Conservation (phyloP, 192 early-diverging fungal species). For the Coemansia sp. region DNA sequence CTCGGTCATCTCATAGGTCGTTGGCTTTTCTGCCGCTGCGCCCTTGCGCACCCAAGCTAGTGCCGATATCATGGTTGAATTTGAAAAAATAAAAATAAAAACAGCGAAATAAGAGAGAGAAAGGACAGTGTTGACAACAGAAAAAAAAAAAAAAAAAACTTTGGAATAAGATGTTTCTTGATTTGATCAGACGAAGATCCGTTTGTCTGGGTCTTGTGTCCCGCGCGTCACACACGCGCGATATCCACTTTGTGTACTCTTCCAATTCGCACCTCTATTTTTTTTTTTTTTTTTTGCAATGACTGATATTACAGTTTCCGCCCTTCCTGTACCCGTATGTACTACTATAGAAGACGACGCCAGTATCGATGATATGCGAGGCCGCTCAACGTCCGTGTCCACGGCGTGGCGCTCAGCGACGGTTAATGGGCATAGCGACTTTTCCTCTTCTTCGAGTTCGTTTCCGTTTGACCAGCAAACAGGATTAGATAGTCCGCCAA, state of each 20-base stretch:
- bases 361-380: neutral
- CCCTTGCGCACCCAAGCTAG: constrained; percentile 93
- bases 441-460: constrained; percentile 6
- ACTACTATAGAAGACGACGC: constrained; percentile 13
- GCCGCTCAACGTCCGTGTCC: constrained; percentile 45
- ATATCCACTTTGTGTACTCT: neutral
- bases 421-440: constrained; percentile 11
- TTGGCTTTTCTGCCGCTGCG: constrained; percentile 80
- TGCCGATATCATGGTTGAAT: constrained; percentile 80
- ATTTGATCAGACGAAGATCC: neutral
- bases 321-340: neutral
- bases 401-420: constrained; percentile 25
- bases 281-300: neutral
- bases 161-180: neutral
- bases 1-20: constrained; percentile 77
- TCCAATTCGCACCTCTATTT: neutral
- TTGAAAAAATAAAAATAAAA: neutral
- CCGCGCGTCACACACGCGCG: neutral
- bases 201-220: neutral
- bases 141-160: constrained; percentile 20
- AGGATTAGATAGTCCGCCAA: neutral
- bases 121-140: neutral
- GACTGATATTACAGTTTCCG: neutral
- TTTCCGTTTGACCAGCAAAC: constrained; percentile 10
- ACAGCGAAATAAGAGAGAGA: neutral